These are phyloP conservation scores for Acidiella bohemica DNA, from an alignment of 495 filamentous ascomycete species.

Conservation along the genomic window DNA sequence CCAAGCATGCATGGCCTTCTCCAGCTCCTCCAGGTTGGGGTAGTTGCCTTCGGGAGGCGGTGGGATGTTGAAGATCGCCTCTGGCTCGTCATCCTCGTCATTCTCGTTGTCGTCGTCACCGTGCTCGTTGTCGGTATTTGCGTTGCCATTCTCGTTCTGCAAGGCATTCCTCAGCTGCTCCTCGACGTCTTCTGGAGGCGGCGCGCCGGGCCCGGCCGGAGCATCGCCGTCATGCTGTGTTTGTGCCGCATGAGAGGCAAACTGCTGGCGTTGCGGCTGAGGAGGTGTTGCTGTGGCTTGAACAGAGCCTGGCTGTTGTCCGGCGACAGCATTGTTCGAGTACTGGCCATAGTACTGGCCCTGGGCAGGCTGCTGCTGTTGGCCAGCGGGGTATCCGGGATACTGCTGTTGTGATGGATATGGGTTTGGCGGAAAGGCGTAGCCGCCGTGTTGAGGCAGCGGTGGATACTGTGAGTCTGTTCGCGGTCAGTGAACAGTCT, in stretches of 20 bases:
- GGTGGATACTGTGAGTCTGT: slow-evolving; percentile 3
- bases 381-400: not conserved
- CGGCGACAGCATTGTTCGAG: not conserved
- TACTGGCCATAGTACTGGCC: not conserved
- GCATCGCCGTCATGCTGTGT: slow-evolving; percentile 1
- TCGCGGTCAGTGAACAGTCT: not conserved
- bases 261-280: slow-evolving; percentile 1
- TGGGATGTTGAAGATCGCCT: slow-evolving; percentile 14
- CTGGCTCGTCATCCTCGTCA: not conserved
- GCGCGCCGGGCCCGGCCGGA: slow-evolving; percentile 6
- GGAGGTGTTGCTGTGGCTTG: slow-evolving; percentile 3
- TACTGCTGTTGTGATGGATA: slow-evolving; percentile 9
- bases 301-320: not conserved
- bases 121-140: slow-evolving; percentile 2
- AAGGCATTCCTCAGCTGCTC: slow-evolving; percentile 12
- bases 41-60: slow-evolving; percentile 16
- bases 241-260: not conserved
- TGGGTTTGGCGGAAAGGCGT: slow-evolving; percentile 2
- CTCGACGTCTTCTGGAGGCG: slow-evolving; percentile 8
- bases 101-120: slow-evolving; percentile 1
- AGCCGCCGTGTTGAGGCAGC: slow-evolving; percentile 1
- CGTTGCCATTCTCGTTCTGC: slow-evolving; percentile 4
- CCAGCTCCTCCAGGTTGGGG: slow-evolving; percentile 10
- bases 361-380: slow-evolving; percentile 6
- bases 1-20: slow-evolving; percentile 13